Percentiles rank a stretch among this genome's conserved stretches.
Evolutionary conservation across 2,329 filamentous ascomycete genomes (phyloP).

Genomic region (Scortechinia acanthostroma): DNA sequence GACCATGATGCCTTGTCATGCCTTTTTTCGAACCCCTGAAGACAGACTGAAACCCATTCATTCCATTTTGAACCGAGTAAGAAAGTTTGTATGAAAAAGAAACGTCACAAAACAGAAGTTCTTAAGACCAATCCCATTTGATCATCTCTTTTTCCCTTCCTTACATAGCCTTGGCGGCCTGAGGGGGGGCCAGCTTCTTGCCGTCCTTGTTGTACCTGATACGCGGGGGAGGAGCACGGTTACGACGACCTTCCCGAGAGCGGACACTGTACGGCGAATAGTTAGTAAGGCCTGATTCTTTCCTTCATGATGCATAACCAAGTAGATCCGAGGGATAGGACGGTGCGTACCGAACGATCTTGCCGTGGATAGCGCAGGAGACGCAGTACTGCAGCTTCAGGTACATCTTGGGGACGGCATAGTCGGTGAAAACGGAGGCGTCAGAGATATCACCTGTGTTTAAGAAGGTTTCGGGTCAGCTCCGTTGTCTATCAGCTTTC

Average conservation of each 20-base stretch:
- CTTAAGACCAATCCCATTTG: not conserved
- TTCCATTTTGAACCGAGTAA: not conserved
- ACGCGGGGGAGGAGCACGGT: constrained; percentile 94
- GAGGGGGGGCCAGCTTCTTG: constrained; percentile 95
- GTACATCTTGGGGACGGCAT: constrained; percentile 99
- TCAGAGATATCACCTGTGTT: constrained; percentile 99
- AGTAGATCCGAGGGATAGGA: constrained; percentile 44
- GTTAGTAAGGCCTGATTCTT: not conserved
- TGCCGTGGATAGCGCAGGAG: constrained; percentile 99
- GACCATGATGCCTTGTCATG: no score
- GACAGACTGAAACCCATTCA: not conserved
- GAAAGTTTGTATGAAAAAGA: not conserved
- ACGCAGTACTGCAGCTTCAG: constrained; percentile 99
- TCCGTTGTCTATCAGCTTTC: no score
- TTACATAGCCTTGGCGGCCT: constrained; percentile 59
- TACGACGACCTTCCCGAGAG: constrained; percentile 91
- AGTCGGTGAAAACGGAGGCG: constrained; percentile 97
- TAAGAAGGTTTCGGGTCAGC: constrained; percentile 7
- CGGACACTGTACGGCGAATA: constrained; percentile 71
- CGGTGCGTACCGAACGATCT: constrained; percentile 97
- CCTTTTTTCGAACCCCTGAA: not conserved
- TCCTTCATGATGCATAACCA: not conserved
- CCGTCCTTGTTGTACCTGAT: constrained; percentile 99
- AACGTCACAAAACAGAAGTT: not conserved
- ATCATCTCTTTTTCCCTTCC: constrained; percentile 5